Percentiles rank a stretch among this genome's conserved stretches.
Evolutionary conservation across 768 basidiomycete genomes (phyloP).

Genomic region (Boletus vinaceobasis): DNA sequence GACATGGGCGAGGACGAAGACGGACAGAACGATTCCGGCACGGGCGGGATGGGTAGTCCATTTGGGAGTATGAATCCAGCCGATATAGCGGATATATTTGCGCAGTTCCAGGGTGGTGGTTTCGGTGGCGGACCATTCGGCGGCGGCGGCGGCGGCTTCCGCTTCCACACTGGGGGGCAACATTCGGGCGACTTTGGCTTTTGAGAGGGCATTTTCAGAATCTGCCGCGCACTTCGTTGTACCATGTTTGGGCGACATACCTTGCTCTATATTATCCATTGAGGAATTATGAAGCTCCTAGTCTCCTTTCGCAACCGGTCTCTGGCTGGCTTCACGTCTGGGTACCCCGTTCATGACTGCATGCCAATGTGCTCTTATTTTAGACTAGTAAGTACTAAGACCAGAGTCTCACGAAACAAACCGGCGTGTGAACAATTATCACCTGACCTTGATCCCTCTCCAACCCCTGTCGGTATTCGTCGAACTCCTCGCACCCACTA

Average conservation of each 20-base stretch:
- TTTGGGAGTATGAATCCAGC: constrained; percentile 39
- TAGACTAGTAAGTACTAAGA: too few relatives aligned
- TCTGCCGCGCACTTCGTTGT: not conserved
- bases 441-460: constrained; percentile 12
- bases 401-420: too few relatives aligned
- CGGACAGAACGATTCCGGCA: constrained; percentile 46
- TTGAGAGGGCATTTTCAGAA: constrained; percentile 4
- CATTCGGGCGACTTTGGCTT: constrained; percentile 16
- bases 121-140: constrained; percentile 21
- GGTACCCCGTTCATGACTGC: too few relatives aligned
- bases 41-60: constrained; percentile 42
- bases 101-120: constrained; percentile 53
- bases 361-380: too few relatives aligned
- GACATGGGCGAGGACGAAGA: constrained; percentile 84
- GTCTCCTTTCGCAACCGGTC: too few relatives aligned
- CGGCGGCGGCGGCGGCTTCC: constrained; percentile 33
- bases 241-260: constrained; percentile 7
- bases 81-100: constrained; percentile 62
- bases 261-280: constrained; percentile 1
- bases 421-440: not conserved
- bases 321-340: too few relatives aligned
- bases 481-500: not conserved
- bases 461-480: constrained; percentile 19
- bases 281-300: not conserved
- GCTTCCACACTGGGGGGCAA: constrained; percentile 19